Conservation (phyloP, 768 basidiomycete genomes). For the Tricholoma matsutake region DNA sequence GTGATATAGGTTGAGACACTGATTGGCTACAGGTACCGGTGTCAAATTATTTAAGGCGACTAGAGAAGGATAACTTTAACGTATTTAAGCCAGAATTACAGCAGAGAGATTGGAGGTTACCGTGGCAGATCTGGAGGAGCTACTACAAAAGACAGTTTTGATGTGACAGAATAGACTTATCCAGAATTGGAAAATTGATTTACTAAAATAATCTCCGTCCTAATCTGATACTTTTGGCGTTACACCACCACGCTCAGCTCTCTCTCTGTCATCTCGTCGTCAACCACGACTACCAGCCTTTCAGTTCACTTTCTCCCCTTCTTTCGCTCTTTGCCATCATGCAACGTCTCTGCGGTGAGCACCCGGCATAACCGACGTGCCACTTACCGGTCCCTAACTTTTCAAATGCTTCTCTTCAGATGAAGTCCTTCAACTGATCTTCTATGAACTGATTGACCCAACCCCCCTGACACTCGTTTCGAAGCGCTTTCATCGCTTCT, state of each 20-base stretch:
- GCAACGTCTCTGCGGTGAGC: constrained; percentile 69
- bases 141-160: constrained; percentile 41
- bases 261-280: constrained; percentile 22
- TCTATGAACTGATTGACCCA: constrained; percentile 70
- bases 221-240: constrained; percentile 31
- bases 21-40: constrained; percentile 56
- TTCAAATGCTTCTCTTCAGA: constrained; percentile 28
- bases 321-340: constrained; percentile 35
- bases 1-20: constrained; percentile 7
- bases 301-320: constrained; percentile 2
- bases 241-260: constrained; percentile 20
- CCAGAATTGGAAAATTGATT: constrained; percentile 22
- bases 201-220: constrained; percentile 48
- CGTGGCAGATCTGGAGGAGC: constrained; percentile 61
- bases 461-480: constrained; percentile 53
- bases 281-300: constrained; percentile 5
- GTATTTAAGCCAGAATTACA: constrained; percentile 64
- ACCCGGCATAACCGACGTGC: constrained; percentile 4
- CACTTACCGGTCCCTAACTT: constrained; percentile 11
- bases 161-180: constrained; percentile 11
- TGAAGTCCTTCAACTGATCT: constrained; percentile 71
- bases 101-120: constrained; percentile 70
- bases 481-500: constrained; percentile 58
- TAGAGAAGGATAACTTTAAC: constrained; percentile 72
- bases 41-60: constrained; percentile 54